These are phyloP conservation scores for Phalaenopsis hybrid DNA, from an alignment of 116 monocot species.

Conservation along the genomic window DNA sequence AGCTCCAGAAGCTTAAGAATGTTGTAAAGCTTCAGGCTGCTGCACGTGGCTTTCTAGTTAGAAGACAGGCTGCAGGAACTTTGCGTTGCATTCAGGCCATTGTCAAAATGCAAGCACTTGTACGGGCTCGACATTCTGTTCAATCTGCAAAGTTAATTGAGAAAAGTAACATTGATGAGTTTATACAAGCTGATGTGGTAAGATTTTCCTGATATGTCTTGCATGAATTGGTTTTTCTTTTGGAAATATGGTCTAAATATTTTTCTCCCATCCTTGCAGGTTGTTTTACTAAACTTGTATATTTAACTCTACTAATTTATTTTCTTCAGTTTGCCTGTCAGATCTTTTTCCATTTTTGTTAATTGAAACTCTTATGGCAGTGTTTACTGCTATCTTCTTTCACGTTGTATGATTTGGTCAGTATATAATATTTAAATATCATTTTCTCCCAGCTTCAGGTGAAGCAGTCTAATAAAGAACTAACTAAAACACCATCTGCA, in stretches of 20 bases:
- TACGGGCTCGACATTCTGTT: conserved; percentile 42
- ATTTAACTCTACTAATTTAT: neutral
- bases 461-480: conserved; percentile 10
- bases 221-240: neutral
- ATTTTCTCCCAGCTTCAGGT: neutral
- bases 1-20: conserved; percentile 21
- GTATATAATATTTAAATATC: neutral
- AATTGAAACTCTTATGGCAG: neutral
- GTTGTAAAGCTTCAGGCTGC: conserved; percentile 55
- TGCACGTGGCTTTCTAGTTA: conserved; percentile 64
- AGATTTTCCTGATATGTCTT: neutral
- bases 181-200: neutral
- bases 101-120: conserved; percentile 68
- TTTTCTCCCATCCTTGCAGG: neutral
- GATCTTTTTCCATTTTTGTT: no score
- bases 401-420: no score
- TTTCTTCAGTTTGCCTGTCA: no score
- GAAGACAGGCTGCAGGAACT: conserved; percentile 68
- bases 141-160: conserved; percentile 9
- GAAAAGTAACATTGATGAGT: neutral
- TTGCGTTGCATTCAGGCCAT: conserved; percentile 75
- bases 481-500: conserved; percentile 25
- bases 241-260: neutral
- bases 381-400: neutral
- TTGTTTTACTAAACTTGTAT: neutral